phyloP scores from a whole-genome alignment of 768 basidiomycete genomes.

The Kwoniella shandongensis region DNA sequence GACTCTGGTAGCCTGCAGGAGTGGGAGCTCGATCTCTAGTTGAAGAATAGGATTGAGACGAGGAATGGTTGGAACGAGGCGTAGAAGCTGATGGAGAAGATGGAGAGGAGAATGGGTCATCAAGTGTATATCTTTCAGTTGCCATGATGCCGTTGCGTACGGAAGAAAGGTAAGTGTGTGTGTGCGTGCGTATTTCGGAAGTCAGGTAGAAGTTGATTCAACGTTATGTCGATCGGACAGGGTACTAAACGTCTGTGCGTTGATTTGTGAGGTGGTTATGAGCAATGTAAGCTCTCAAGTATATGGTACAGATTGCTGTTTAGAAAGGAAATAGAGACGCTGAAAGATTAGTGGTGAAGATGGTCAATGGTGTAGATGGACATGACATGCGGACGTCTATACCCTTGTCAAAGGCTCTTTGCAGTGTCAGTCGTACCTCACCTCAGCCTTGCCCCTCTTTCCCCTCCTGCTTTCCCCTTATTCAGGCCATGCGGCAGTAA shows the following conservation, averaged over 20 bases:
- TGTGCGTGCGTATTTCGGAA: background rate
- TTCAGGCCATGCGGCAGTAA: no score
- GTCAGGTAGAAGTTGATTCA: slow-evolving; percentile 23
- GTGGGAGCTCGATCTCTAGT: slow-evolving; percentile 15
- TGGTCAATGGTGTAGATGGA: background rate
- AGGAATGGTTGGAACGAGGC: background rate
- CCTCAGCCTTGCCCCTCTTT: no score
- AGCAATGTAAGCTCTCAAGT: slow-evolving; percentile 14
- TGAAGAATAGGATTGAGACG: no score
- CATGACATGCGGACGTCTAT: no score
- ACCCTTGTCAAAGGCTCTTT: no score
- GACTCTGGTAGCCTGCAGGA: slow-evolving; percentile 27
- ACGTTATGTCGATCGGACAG: slow-evolving; percentile 2
- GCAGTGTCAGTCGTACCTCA: no score
- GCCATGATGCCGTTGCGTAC: background rate
- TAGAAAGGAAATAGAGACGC: no score
- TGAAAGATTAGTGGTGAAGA: background rate
- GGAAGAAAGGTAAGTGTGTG: background rate
- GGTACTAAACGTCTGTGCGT: no score
- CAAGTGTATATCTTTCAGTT: background rate
- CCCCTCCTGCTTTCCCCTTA: no score
- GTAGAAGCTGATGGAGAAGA: background rate
- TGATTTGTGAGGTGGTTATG: no score
- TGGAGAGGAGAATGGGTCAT: slow-evolving; percentile 1
- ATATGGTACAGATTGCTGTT: no score